Evolutionary conservation across 1,284 basidiomycete genomes (phyloP).

Genomic region (Ganoderma lucidum): DNA sequence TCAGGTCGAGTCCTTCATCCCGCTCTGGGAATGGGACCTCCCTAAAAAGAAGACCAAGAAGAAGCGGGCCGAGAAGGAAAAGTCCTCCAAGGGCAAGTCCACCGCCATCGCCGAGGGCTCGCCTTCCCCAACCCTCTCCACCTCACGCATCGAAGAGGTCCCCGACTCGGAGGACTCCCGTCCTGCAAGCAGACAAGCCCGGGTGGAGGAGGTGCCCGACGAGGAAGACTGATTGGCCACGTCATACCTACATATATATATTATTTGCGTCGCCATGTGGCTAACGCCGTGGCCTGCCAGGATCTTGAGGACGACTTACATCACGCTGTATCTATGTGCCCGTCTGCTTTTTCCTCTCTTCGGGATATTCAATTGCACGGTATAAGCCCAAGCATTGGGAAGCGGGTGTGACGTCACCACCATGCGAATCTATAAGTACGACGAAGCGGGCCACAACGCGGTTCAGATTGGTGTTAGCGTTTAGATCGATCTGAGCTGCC

Average conservation of each 20-base stretch:
- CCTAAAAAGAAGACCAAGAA: constrained; percentile 90
- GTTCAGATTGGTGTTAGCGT: not conserved
- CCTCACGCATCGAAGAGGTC: constrained; percentile 56
- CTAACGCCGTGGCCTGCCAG: not conserved
- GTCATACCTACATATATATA: constrained; percentile 6
- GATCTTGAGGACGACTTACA: constrained; percentile 20
- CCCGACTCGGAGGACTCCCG: constrained; percentile 61
- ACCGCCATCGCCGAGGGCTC: constrained; percentile 35
- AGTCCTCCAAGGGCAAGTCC: constrained; percentile 36
- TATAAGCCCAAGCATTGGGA: not conserved
- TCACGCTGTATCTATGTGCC: constrained; percentile 36
- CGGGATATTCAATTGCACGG: constrained; percentile 24
- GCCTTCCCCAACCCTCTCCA: constrained; percentile 25
- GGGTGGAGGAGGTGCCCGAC: constrained; percentile 48
- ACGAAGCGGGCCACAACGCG: not conserved
- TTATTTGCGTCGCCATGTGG: not conserved
- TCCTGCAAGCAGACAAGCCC: constrained; percentile 65
- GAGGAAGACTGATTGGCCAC: constrained; percentile 37
- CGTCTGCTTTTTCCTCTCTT: constrained; percentile 27
- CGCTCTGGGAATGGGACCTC: constrained; percentile 97
- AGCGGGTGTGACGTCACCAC: not conserved
- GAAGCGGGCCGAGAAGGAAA: constrained; percentile 65
- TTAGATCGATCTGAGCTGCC: not conserved
- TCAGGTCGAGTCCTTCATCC: constrained; percentile 97
- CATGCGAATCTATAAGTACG: not conserved